phyloP scores from a whole-genome alignment of 2,329 filamentous ascomycete genomes.

The Lasiodiplodia gonubiensis region DNA sequence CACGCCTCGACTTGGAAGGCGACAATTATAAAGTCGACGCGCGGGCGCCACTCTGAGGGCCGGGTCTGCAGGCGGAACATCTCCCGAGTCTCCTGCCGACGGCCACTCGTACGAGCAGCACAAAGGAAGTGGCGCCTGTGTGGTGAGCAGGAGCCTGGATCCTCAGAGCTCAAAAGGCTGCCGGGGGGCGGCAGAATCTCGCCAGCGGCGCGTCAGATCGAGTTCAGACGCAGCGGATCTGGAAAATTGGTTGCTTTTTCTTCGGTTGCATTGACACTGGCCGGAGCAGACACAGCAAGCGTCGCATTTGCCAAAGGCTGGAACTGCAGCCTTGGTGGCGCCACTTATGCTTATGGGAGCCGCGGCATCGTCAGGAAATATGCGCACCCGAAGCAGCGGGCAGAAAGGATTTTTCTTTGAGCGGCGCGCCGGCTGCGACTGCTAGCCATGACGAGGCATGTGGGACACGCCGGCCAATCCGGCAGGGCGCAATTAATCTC shows the following conservation, averaged over 20 bases:
- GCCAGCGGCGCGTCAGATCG: not conserved
- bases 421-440: constrained; percentile 6
- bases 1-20: constrained; percentile 12
- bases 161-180: not conserved
- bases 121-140: constrained; percentile 4
- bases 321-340: constrained; percentile 16
- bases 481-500: constrained; percentile 21
- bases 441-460: not conserved
- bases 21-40: not conserved
- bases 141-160: constrained; percentile 1
- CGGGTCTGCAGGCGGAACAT: not conserved
- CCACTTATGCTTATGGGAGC: constrained; percentile 24
- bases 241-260: constrained; percentile 13
- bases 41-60: not conserved
- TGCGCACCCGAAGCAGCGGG: constrained; percentile 1
- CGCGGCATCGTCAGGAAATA: constrained; percentile 13
- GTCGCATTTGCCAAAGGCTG: constrained; percentile 21
- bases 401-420: constrained; percentile 5
- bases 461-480: constrained; percentile 15
- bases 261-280: constrained; percentile 9
- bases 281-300: constrained; percentile 8
- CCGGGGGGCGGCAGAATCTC: not conserved
- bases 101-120: not conserved
- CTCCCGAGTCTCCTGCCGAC: constrained; percentile 4
- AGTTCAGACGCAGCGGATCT: constrained; percentile 7